These are phyloP conservation scores for Exidia glandulosa DNA, from an alignment of 768 basidiomycete species.

Conservation along the genomic window DNA sequence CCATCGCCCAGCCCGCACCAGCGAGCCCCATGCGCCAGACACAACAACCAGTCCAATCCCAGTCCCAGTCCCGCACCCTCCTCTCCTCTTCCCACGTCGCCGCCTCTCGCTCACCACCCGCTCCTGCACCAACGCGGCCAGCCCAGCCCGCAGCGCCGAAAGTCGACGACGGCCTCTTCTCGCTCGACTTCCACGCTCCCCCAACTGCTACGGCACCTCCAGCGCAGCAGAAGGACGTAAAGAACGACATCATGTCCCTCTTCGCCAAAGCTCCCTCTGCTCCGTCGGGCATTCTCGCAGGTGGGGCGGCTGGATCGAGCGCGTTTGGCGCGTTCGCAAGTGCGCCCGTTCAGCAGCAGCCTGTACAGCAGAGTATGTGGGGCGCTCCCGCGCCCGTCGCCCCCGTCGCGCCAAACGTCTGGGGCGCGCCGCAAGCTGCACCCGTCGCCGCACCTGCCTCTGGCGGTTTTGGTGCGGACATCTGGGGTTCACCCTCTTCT, in stretches of 20 bases:
- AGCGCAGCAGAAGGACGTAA: conserved; percentile 52
- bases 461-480: conserved; percentile 21
- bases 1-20: not conserved
- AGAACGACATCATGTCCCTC: conserved; percentile 77
- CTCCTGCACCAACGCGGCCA: too few relatives aligned
- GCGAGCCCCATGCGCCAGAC: conserved; percentile 1
- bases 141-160: too few relatives aligned
- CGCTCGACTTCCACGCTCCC: conserved; percentile 65
- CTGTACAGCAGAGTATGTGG: not conserved
- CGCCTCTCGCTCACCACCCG: too few relatives aligned
- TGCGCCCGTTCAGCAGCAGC: not conserved
- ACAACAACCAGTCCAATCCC: conserved; percentile 6
- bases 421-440: conserved; percentile 8
- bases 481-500: conserved; percentile 41
- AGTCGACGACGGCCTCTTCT: conserved; percentile 62
- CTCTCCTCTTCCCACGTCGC: conserved; percentile 1
- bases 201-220: conserved; percentile 11
- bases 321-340: conserved; percentile 3
- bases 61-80: conserved; percentile 4
- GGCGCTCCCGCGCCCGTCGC: not conserved
- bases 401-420: not conserved
- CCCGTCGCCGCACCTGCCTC: conserved; percentile 10
- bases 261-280: conserved; percentile 42
- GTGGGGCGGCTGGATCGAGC: conserved; percentile 15
- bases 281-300: conserved; percentile 14